Evolutionary conservation across 495 filamentous ascomycete genomes (phyloP), one percentile per base, ranked within the genome.

Genomic region (Sporormia fimetaria): DNA sequence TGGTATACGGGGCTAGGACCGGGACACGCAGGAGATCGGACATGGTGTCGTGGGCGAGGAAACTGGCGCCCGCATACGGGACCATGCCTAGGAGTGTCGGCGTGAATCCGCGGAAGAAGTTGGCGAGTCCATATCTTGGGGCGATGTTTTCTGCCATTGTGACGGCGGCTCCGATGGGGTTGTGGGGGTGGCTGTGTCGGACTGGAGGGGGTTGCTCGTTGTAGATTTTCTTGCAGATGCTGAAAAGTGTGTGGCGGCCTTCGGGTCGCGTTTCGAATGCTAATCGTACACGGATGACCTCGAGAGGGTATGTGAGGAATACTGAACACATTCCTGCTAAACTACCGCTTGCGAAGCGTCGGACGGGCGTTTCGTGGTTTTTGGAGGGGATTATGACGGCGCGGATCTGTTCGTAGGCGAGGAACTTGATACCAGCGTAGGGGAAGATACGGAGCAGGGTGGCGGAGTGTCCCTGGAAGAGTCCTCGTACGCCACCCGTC

Each of bases 61-160:
- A 98, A n/a, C 87, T 95, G 54, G 92, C 76, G 34, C 90, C 90
- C 10, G 92, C 90, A 52, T 98, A 98, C 2, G 90, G 90, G 10
- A 98, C 58, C 88, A 98, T 98, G 32, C 90, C 90, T 25, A 83
- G 63, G 10, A 98, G 58, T 0, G 90, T 96, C 0, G 88, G 80
- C 0, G 75, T 76, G 58, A 96, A 98, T 10, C 90, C 90, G 22
- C 90, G 80, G 59, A 93, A 98, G 62, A 98, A 98, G 60, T 96
- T 96, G 28, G 74, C 61, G 0, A 94, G 54, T 0, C 92, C 87
- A 7, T 69, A 69, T 21, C 68, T 67, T 0, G 81, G 76, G 0
- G 73, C 67, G 6, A 61, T 61, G 6, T 63, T 57, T 25, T 62
- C 59, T 3, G 68, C 55, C 2, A 60, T 55, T 1, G 63, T 62